Evolutionary conservation across 768 basidiomycete species (phyloP), one percentile per base, ranked within the genome.

Genomic region (Cystofilobasidium macerans): DNA sequence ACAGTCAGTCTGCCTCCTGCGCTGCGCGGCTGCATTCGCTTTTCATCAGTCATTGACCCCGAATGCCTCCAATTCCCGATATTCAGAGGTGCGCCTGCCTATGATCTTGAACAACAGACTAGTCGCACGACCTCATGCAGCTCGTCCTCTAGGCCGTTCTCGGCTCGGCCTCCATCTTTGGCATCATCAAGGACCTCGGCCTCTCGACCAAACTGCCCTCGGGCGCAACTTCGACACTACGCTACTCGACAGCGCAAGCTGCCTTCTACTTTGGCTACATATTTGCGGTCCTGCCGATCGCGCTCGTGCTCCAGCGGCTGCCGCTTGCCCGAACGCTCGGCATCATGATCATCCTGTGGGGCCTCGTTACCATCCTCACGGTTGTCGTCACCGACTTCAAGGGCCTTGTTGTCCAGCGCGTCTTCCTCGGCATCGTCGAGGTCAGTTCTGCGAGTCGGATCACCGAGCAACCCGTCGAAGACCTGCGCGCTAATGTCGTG

Each of bases 211-310:
- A 65, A 3, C 57, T 70, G 30, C 69, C 74, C 11, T 28, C 59
- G 35, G 75, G 73, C 8, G 73, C 71, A 2, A 68, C 69, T 8
- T 69, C 66, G 20, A 76, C 75, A 0, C 69, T 69, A 2, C 57
- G 71, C n/a, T 76, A 73, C 53, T 72, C 71, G 11, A 75, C 75
- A 6, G 76, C 74, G 3, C 74, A 72, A 20, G 75, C 75, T 2
- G 75, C 74, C 61, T 76, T 76, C 71, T 76, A 76, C 69, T 76
- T 70, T 1, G 14, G 36, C 43, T 42, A 30, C 7, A 43, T 42
- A 2, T 8, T 42, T 26, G 42, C n/a, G 70, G 73, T 74, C 36
- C 64, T 76, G 5, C 74, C 75, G 1, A 69, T 72, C 68, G 73
- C 75, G 20, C 68, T 75, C 30, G 40, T 76, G 11, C 53, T 71